A percentile compares a stretch with the other conserved stretches of the same genome.
These are phyloP conservation scores for Clarkia xantiana DNA, from an alignment of 345 rosid genomes.

Conservation along the genomic window DNA sequence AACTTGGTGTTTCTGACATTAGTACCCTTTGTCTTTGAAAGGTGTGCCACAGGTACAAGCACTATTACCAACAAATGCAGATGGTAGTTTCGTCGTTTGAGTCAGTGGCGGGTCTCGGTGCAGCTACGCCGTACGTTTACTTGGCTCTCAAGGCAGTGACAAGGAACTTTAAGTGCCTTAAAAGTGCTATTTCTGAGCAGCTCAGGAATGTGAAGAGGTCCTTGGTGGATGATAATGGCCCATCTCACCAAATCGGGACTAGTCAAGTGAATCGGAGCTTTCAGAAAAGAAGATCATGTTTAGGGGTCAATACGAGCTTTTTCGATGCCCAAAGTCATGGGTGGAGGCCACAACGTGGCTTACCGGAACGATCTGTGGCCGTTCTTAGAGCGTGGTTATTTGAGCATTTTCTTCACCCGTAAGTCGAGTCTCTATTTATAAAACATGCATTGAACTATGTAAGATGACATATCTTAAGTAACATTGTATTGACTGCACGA, in stretches of 20 bases:
- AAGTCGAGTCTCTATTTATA: slow-evolving; percentile 6
- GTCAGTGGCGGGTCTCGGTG: slow-evolving; percentile 43
- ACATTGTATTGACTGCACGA: not conserved
- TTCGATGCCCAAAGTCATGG: slow-evolving; percentile 38
- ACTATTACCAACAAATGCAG: slow-evolving; percentile 51
- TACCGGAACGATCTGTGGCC: slow-evolving; percentile 47
- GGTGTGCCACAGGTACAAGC: slow-evolving; percentile 43
- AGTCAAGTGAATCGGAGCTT: slow-evolving; percentile 18
- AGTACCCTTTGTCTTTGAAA: slow-evolving; percentile 7
- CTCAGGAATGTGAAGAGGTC: slow-evolving; percentile 21
- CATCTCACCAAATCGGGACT: slow-evolving; percentile 12
- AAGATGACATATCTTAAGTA: not conserved
- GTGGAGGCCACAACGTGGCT: slow-evolving; percentile 63
- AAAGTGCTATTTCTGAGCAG: slow-evolving; percentile 28
- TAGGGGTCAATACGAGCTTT: slow-evolving; percentile 21
- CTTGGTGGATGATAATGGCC: slow-evolving; percentile 21
- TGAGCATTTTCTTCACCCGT: slow-evolving; percentile 78
- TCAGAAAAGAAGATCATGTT: slow-evolving; percentile 17
- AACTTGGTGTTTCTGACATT: no score
- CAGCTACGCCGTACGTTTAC: slow-evolving; percentile 37
- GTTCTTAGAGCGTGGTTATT: slow-evolving; percentile 54
- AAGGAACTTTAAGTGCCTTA: slow-evolving; percentile 34
- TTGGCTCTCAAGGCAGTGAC: slow-evolving; percentile 29
- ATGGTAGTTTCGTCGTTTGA: slow-evolving; percentile 58
- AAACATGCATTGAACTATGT: no score